These are phyloP conservation scores for Melampsora abietis-canadensis DNA, from an alignment of 1,284 basidiomycete species.

Conservation along the genomic window DNA sequence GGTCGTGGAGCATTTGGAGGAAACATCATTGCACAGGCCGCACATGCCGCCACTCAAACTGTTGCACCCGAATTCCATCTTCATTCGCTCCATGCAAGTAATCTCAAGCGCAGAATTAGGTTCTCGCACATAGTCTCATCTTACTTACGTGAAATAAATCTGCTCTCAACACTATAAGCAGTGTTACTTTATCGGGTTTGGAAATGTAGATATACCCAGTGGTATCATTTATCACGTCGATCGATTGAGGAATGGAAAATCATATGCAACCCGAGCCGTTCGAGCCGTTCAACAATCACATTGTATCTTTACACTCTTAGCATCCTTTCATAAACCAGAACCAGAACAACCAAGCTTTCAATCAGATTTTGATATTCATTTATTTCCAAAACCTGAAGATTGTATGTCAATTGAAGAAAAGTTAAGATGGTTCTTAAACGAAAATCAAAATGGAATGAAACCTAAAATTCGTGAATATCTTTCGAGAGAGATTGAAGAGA, in stretches of 20 bases:
- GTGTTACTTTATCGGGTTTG: constrained; percentile 78
- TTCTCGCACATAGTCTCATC: constrained; percentile 48
- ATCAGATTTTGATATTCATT: constrained; percentile 8
- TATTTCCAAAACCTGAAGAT: constrained; percentile 11
- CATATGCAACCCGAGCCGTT: constrained; percentile 70
- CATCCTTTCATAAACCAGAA: constrained; percentile 80
- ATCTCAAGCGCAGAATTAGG: background rate
- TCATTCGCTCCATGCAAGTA: constrained; percentile 68
- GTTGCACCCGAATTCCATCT: constrained; percentile 41
- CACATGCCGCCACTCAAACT: constrained; percentile 43
- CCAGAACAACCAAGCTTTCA: constrained; percentile 62
- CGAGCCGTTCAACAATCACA: constrained; percentile 71
- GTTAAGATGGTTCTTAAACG: constrained; percentile 18
- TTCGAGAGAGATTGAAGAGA: constrained; percentile 28
- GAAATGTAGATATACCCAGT: constrained; percentile 65
- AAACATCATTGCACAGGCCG: constrained; percentile 62
- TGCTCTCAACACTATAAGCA: constrained; percentile 51
- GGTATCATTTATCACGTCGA: constrained; percentile 77
- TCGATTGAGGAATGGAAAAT: constrained; percentile 70
- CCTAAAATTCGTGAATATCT: constrained; percentile 28
- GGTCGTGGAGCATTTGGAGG: constrained; percentile 61
- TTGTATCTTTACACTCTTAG: constrained; percentile 75
- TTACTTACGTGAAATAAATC: background rate
- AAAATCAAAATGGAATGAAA: constrained; percentile 6
- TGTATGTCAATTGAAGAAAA: constrained; percentile 19